Percentiles rank a stretch among this genome's conserved stretches.
Evolutionary conservation across 805 yeast species (phyloP).

Genomic region (Maudiozyma barnettii): DNA sequence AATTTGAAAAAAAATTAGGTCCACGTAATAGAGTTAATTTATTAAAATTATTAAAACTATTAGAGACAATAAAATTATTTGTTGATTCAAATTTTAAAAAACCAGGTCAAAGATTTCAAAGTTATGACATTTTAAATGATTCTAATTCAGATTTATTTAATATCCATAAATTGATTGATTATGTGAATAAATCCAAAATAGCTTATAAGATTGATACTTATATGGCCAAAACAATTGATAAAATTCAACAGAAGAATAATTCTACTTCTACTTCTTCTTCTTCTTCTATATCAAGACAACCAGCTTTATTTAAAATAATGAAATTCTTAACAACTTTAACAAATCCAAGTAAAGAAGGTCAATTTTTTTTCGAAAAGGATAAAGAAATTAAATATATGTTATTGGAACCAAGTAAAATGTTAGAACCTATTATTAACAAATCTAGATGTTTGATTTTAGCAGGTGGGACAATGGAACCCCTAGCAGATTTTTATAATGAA

Average conservation of each 20-base stretch:
- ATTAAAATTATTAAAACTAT: slow-evolving; percentile 49
- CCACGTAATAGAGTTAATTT: slow-evolving; percentile 64
- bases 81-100: slow-evolving; percentile 30
- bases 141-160: slow-evolving; percentile 65
- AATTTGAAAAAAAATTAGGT: slow-evolving; percentile 56
- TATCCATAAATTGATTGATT: slow-evolving; percentile 54
- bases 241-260: neutral
- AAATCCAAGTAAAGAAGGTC: slow-evolving; percentile 75
- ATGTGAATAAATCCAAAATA: slow-evolving; percentile 58
- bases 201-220: slow-evolving; percentile 79
- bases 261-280: slow-evolving; percentile 2
- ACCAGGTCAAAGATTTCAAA: slow-evolving; percentile 46
- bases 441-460: slow-evolving; percentile 68
- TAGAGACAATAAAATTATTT: slow-evolving; percentile 43
- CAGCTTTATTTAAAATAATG: slow-evolving; percentile 56
- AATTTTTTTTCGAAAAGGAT: slow-evolving; percentile 47
- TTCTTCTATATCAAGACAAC: slow-evolving; percentile 21
- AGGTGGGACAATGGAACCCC: slow-evolving; percentile 95
- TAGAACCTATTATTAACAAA: slow-evolving; percentile 54
- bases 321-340: slow-evolving; percentile 55
- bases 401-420: slow-evolving; percentile 67
- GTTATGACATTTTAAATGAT: slow-evolving; percentile 44
- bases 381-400: slow-evolving; percentile 53
- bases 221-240: slow-evolving; percentile 20
- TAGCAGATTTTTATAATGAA: slow-evolving; percentile 55